These are phyloP conservation scores for Alternaria angustiovoidea DNA, from an alignment of 2,329 filamentous ascomycete species.

Conservation along the genomic window DNA sequence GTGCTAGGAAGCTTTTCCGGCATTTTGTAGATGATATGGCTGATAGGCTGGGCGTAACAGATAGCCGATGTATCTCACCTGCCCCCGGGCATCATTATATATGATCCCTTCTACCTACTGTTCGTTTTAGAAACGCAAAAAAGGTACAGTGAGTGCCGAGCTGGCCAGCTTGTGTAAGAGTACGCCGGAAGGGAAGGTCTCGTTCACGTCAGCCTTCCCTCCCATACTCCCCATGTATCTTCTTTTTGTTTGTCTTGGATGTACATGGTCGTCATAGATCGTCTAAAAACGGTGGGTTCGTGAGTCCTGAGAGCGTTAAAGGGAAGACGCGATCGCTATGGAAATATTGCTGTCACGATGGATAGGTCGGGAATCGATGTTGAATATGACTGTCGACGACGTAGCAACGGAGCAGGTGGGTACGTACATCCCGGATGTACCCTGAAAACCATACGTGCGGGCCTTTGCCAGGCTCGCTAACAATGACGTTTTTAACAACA, in stretches of 20 bases:
- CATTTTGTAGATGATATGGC: conserved; percentile 17
- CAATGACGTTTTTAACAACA: background rate
- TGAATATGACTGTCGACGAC: background rate
- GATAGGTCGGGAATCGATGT: background rate
- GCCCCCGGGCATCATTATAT: conserved; percentile 9
- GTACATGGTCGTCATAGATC: background rate
- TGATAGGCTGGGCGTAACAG: background rate
- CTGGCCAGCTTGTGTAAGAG: background rate
- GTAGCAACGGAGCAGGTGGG: conserved; percentile 4
- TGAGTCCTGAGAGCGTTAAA: background rate
- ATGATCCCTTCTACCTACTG: background rate
- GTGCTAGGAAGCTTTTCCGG: conserved; percentile 22
- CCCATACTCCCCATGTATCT: conserved; percentile 2
- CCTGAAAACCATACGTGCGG: background rate
- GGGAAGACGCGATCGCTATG: background rate
- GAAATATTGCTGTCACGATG: background rate
- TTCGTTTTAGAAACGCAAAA: background rate
- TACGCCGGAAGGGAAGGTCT: conserved; percentile 6
- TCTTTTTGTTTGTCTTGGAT: conserved; percentile 7
- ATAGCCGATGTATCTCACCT: conserved; percentile 8
- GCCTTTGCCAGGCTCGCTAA: background rate
- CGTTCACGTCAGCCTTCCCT: conserved; percentile 1
- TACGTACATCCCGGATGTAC: conserved; percentile 14
- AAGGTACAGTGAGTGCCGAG: background rate
- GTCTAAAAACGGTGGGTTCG: background rate